phyloP scores from a whole-genome alignment of 2,329 filamentous ascomycete genomes.

The Penicillium sp. region DNA sequence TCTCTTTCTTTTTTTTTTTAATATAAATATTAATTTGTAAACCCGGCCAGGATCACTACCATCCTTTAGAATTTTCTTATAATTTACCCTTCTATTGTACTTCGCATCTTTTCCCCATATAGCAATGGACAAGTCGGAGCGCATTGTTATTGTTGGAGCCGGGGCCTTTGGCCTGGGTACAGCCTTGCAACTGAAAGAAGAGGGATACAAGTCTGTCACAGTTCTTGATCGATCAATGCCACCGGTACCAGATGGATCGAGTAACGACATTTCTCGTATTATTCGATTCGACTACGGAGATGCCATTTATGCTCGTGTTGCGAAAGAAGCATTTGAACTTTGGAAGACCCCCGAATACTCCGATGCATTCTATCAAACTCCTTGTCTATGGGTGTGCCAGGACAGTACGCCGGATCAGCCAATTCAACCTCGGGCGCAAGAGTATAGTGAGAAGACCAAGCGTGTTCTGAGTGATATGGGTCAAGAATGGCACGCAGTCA shows the following conservation, averaged over 20 bases:
- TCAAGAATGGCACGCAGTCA: slow-evolving; percentile 26
- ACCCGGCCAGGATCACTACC: no score
- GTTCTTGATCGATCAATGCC: slow-evolving; percentile 39
- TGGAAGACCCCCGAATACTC: slow-evolving; percentile 50
- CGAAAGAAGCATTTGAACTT: slow-evolving; percentile 71
- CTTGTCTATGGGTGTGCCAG: slow-evolving; percentile 31
- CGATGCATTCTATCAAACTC: slow-evolving; percentile 28
- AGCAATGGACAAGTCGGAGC: slow-evolving; percentile 26
- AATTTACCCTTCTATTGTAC: background rate
- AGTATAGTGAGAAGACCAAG: slow-evolving; percentile 30
- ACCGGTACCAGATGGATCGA: slow-evolving; percentile 44
- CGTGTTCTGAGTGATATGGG: slow-evolving; percentile 29
- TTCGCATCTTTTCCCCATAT: background rate
- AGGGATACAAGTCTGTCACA: slow-evolving; percentile 34
- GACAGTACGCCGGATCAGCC: slow-evolving; percentile 22
- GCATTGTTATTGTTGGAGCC: slow-evolving; percentile 58
- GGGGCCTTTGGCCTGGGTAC: slow-evolving; percentile 68
- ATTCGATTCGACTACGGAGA: slow-evolving; percentile 70
- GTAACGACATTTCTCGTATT: slow-evolving; percentile 45
- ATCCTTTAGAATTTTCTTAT: background rate
- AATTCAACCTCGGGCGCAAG: slow-evolving; percentile 23
- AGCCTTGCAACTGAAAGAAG: slow-evolving; percentile 27
- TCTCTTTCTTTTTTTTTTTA: background rate
- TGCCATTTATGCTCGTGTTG: slow-evolving; percentile 72
- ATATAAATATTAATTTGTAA: no score